Evolutionary conservation across 345 rosid genomes (phyloP).

Genomic region (Isatis tinctoria): DNA sequence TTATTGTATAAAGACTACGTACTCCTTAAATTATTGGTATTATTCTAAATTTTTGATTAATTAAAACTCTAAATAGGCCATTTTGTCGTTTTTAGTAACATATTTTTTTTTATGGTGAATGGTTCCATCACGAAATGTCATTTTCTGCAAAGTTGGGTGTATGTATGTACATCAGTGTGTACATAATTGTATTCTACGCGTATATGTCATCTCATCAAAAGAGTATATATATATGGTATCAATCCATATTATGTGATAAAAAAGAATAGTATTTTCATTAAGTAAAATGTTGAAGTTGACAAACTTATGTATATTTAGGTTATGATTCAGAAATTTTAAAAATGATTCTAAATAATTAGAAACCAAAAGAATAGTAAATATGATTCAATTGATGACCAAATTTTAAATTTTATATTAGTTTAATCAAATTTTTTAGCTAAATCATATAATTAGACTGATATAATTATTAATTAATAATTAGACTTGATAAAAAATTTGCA

Average conservation of each 20-base stretch:
- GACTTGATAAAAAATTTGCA: no score
- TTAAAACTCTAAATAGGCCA: background rate
- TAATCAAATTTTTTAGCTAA: no score
- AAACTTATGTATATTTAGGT: background rate
- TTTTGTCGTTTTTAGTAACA: conserved; percentile 21
- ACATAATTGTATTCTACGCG: conserved; percentile 23
- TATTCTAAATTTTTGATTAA: background rate
- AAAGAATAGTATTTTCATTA: background rate
- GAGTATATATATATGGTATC: background rate
- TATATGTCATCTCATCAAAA: background rate
- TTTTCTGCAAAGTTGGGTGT: conserved; percentile 28
- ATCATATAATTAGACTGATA: no score
- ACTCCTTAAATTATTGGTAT: background rate
- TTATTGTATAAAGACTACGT: conserved; percentile 6
- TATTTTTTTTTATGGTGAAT: background rate
- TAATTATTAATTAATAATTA: no score
- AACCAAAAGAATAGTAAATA: no score
- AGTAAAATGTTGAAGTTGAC: background rate
- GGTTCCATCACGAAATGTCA: conserved; percentile 24
- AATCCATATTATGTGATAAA: background rate
- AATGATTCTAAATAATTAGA: no score
- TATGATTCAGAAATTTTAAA: no score
- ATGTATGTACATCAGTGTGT: conserved; percentile 22
- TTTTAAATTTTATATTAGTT: no score
- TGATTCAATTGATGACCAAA: no score